Conservation (phyloP, 1,284 basidiomycete genomes). For the Calocybe gambosa region DNA sequence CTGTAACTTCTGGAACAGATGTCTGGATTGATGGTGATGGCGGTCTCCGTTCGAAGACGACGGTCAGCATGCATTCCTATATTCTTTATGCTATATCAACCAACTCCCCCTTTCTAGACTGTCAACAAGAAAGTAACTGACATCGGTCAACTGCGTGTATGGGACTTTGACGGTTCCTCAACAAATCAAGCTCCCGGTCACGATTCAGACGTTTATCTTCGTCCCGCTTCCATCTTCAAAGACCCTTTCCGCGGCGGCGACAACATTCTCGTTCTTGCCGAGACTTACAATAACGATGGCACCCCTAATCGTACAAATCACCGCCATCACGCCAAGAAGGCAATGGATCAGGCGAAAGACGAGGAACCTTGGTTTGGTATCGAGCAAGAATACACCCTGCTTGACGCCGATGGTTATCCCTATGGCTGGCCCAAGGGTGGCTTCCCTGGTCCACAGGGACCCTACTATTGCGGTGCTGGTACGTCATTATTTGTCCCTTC, state of each 20-base stretch:
- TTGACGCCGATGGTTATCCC: slow-evolving; percentile 88
- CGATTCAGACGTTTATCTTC: slow-evolving; percentile 98
- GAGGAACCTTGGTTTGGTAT: slow-evolving; percentile 95
- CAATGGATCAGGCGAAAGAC: slow-evolving; percentile 86
- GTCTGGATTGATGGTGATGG: slow-evolving; percentile 94
- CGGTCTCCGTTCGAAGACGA: slow-evolving; percentile 93
- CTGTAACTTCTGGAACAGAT: slow-evolving; percentile 45
- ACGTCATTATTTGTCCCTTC: slow-evolving; percentile 25
- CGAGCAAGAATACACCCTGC: slow-evolving; percentile 99
- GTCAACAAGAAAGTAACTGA: slow-evolving; percentile 81
- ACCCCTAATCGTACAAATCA: slow-evolving; percentile 97
- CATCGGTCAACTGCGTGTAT: slow-evolving; percentile 83
- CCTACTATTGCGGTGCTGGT: slow-evolving; percentile 99
- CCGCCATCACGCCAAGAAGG: slow-evolving; percentile 87
- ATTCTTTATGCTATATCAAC: not conserved
- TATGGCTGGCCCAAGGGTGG: slow-evolving; percentile 98
- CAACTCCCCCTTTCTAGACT: slow-evolving; percentile 51
- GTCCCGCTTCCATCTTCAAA: slow-evolving; percentile 95
- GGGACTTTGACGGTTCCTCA: slow-evolving; percentile 99
- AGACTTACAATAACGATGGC: slow-evolving; percentile 98
- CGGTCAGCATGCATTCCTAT: slow-evolving; percentile 39
- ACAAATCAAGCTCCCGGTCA: slow-evolving; percentile 93
- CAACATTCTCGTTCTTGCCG: slow-evolving; percentile 95
- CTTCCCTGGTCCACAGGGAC: slow-evolving; percentile 99
- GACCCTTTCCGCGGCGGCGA: slow-evolving; percentile 99